Evolutionary conservation across 768 basidiomycete species (phyloP).

Genomic region (Infundibulicybe gibba): DNA sequence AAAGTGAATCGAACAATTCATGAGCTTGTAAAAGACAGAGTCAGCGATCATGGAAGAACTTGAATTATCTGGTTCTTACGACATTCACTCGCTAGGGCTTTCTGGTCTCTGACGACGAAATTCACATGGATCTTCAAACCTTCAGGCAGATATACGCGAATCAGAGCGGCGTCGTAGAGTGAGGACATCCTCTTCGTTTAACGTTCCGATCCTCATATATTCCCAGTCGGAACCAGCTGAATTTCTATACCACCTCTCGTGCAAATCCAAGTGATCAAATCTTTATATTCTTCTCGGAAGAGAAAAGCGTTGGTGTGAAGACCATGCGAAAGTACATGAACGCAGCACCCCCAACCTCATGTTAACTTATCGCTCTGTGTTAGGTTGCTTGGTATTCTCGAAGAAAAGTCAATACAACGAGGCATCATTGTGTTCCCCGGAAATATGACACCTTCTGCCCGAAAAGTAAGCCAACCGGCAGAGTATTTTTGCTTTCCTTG

Average conservation of each 20-base stretch:
- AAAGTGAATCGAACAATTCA: conserved; percentile 95
- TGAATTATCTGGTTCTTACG: conserved; percentile 18
- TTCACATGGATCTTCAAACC: conserved; percentile 77
- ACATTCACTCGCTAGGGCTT: conserved; percentile 63
- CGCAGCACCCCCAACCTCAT: not conserved
- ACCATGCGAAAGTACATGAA: conserved; percentile 92
- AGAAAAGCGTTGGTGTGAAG: conserved; percentile 93
- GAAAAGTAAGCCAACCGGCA: conserved; percentile 57
- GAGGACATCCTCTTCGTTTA: conserved; percentile 28
- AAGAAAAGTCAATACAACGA: conserved; percentile 85
- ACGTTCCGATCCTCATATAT: conserved; percentile 5
- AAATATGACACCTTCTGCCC: conserved; percentile 95
- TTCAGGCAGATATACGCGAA: conserved; percentile 77
- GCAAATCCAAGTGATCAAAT: conserved; percentile 73
- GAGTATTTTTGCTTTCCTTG: conserved; percentile 8
- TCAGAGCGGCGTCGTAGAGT: conserved; percentile 81
- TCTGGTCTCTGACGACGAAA: conserved; percentile 91
- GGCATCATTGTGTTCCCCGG: conserved; percentile 96
- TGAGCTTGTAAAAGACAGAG: conserved; percentile 94
- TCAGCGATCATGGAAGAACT: conserved; percentile 31
- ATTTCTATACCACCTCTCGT: conserved; percentile 82
- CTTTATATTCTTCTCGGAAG: conserved; percentile 95
- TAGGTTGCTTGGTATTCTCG: conserved; percentile 86
- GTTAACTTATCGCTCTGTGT: conserved; percentile 5
- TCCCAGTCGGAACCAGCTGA: conserved; percentile 78